Percentiles rank a stretch among this genome's conserved stretches.
Conservation (phyloP, 768 basidiomycete species). For the Boletellus emodensis region DNA sequence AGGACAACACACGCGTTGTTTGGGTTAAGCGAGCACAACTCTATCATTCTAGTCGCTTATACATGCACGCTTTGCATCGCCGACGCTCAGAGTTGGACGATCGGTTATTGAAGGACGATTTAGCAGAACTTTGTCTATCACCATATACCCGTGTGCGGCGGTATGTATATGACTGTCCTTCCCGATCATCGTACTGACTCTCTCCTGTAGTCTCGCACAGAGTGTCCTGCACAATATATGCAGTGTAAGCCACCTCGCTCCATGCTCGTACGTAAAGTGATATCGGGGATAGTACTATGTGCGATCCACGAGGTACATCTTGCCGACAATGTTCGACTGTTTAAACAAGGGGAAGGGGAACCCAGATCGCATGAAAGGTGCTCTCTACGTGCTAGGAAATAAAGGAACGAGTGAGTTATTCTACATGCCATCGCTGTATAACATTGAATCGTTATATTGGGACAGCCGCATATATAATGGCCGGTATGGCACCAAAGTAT, state of each 20-base stretch:
- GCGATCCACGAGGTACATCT: constrained; percentile 62
- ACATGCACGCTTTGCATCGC: constrained; percentile 74
- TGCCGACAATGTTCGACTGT: constrained; percentile 59
- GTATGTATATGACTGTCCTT: constrained; percentile 37
- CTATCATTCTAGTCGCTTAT: constrained; percentile 71
- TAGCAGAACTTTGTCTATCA: constrained; percentile 73
- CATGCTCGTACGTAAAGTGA: constrained; percentile 7
- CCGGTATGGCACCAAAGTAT: constrained; percentile 42
- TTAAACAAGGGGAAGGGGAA: constrained; percentile 71
- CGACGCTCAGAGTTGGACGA: constrained; percentile 74
- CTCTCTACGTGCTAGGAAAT: constrained; percentile 74
- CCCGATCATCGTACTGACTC: constrained; percentile 1
- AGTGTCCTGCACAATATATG: constrained; percentile 58
- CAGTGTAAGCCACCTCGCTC: constrained; percentile 43
- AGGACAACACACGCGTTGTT: constrained; percentile 68
- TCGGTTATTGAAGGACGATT: constrained; percentile 52
- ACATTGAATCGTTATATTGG: constrained; percentile 8
- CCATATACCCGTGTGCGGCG: constrained; percentile 75
- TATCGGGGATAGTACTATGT: constrained; percentile 52
- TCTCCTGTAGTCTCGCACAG: constrained; percentile 57
- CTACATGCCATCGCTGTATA: not conserved
- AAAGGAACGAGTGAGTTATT: constrained; percentile 56
- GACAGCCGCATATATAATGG: constrained; percentile 63
- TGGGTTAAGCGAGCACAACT: constrained; percentile 76
- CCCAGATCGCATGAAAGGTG: constrained; percentile 94